Conservation (phyloP, 23 red algal species). For the Cyanidium caldarium region DNA sequence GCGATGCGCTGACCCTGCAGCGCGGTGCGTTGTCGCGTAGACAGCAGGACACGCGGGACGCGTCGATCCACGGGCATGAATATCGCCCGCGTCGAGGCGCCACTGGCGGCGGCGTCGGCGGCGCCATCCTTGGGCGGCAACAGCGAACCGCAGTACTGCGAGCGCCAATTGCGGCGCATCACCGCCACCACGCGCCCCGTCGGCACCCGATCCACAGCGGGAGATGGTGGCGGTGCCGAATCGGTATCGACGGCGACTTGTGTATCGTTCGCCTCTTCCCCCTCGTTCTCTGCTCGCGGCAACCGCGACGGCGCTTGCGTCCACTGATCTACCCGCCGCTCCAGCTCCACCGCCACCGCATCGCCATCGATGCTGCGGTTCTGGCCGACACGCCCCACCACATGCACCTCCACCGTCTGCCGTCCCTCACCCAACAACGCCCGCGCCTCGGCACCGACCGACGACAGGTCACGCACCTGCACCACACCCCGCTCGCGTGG, state of each 20-base stretch:
- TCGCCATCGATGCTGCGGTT: conserved; percentile 90
- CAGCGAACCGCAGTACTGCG: conserved; percentile 63
- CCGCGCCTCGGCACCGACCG: conserved; percentile 18
- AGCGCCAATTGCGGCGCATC: conserved; percentile 63
- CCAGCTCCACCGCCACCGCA: conserved; percentile 52
- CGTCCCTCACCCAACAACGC: conserved; percentile 18
- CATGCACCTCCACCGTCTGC: conserved; percentile 31
- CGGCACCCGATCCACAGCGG: conserved; percentile 18
- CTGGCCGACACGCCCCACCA: conserved; percentile 44
- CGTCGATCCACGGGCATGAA: conserved; percentile 60
- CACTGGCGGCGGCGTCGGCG: conserved; percentile 8
- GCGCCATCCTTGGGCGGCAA: conserved; percentile 17
- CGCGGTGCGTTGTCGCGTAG: conserved; percentile 38
- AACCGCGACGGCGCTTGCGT: conserved; percentile 24
- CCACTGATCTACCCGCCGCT: conserved; percentile 28
- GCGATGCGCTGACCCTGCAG: conserved; percentile 53
- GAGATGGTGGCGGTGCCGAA: conserved; percentile 21
- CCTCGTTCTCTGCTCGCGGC: neutral
- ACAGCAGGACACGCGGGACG: conserved; percentile 50
- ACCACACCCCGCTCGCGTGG: conserved; percentile 46
- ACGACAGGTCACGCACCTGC: conserved; percentile 2
- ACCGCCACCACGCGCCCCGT: conserved; percentile 49
- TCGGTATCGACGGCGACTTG: conserved; percentile 39
- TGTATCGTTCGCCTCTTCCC: neutral
- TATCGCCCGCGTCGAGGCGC: conserved; percentile 11